Base-by-base conservation (phyloP, 345 rosid species). In the Moricandia moricandioides region DNA sequence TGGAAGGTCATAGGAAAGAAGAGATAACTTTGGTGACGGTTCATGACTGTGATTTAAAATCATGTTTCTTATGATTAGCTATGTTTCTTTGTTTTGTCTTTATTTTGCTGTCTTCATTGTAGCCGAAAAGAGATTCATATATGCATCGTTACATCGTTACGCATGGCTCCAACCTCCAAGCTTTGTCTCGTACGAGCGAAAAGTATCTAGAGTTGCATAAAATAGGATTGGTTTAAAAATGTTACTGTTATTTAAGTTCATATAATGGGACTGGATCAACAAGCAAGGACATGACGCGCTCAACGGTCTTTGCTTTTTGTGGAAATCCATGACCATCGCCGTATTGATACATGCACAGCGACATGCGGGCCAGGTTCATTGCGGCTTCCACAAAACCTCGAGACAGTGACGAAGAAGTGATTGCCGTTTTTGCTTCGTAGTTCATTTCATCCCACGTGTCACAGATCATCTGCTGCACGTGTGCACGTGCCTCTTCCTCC, bases 241-340 rank as follows among this genome's bases (percentile, higher is more conserved):
- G 24, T 21, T n/a, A n/a, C n/a, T n/a, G n/a, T n/a, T n/a, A n/a
- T n/a, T n/a, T n/a, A n/a, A n/a, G n/a, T n/a, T n/a, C n/a, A n/a
- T n/a, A n/a, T 14, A 47, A 14, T 18, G 54, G 54, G 54, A 45
- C 0, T 45, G 52, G 52, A 45, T 45, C 5, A 45, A 45, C 52
- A 45, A 45, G 52, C 18, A 45, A 45, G 18, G 52, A 45, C 52
- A n/a, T 47, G 18, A 47, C 54, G n/a, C 54, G 54, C 5, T 47
- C 54, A 47, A 47, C 3, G 8, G 18, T 47, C 8, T 47, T 47
- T 7, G 54, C 18, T 47, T 47, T 47, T 0, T 47, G 3, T 1
- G 59, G 59, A 21, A 29, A 54, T 18, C 60, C 31, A 55, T 55
- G 60, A 55, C 60, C 60, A 55, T 55, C 60, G 31, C 60, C 60